Base-by-base conservation (phyloP, 495 filamentous ascomycete species). In the Venustampulla echinocandica region DNA sequence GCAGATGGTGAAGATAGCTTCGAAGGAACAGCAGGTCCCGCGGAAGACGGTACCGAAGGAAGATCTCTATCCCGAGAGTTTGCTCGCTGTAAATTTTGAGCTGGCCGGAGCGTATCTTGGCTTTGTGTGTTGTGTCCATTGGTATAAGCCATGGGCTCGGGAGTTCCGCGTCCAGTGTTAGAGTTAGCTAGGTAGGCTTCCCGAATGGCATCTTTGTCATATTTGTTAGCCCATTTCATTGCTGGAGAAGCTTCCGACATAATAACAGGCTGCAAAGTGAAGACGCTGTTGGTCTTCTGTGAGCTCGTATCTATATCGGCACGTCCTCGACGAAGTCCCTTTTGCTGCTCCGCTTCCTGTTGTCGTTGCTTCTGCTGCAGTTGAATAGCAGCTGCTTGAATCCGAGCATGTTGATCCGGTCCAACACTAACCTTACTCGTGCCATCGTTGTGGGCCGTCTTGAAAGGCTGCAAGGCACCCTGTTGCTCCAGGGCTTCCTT, bases 221-320 rank as follows among this genome's bases (percentile, higher is more conserved):
- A 92, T 46, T 81, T 81, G 59, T 73, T 87, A 9, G 90, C 86
- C 92, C 92, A 98, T 62, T 95, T 90, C 81, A 98, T 84, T 10
- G 92, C 92, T 19, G 88, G 82, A 13, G 82, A 88, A 14, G 89
- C 93, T 57, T 92, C 92, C 45, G 73, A 90, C 57, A 94, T 65
- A 42, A 97, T 85, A 27, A 77, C 75, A 7, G 90, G 83, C 59
- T 95, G 88, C 32, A 96, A 73, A 10, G 90, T 95, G 56, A 97
- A 75, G 18, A 95, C 79, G 41, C 92, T 97, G 65, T 83, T 90
- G 0, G 92, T 97, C 71, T 89, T 93, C 38, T 75, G 74, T 10
- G 76, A 77, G 43, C 71, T 62, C 6, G 66, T 54, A 30, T 82
- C 79, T 30, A 74, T 63, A 43, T 75, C 71, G 27, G 60, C 64